These are phyloP conservation scores for Plasmodium falciparum DNA, from an alignment of 169 alveolate genomes.

Conservation along the genomic window DNA sequence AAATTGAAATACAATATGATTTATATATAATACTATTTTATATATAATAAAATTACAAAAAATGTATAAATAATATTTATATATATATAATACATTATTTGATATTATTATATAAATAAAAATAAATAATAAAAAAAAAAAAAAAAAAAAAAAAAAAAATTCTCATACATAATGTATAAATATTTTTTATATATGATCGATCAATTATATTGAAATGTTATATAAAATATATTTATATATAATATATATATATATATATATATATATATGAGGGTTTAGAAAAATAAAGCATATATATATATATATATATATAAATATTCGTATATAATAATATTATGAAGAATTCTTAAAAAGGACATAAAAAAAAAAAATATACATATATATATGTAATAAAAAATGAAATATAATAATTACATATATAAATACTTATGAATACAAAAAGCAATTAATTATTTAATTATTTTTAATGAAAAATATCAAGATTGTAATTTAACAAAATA, in stretches of 20 bases:
- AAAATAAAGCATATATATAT: not conserved
- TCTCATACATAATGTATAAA: too few species aligned
- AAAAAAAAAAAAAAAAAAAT: too few species aligned
- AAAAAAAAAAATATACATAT: not conserved
- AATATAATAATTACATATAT: not conserved
- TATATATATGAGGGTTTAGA: not conserved
- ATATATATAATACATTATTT: too few species aligned
- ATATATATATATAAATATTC: not conserved
- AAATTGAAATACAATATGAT: too few species aligned
- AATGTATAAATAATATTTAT: too few species aligned
- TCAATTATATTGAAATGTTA: not conserved
- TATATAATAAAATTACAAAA: too few species aligned
- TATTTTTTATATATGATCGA: not conserved
- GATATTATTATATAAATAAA: too few species aligned
- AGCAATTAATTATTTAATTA: too few species aligned
- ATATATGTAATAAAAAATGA: conserved; percentile 1
- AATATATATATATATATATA: not conserved
- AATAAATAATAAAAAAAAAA: too few species aligned
- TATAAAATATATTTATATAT: not conserved
- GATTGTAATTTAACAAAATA: not conserved
- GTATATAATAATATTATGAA: not conserved
- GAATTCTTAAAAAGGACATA: not conserved
- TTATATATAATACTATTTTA: too few species aligned
- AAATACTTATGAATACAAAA: too few species aligned
- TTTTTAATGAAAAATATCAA: too few species aligned